These are phyloP conservation scores for Raphanus hybrid DNA, from an alignment of 441 rosid species.

Conservation along the genomic window DNA sequence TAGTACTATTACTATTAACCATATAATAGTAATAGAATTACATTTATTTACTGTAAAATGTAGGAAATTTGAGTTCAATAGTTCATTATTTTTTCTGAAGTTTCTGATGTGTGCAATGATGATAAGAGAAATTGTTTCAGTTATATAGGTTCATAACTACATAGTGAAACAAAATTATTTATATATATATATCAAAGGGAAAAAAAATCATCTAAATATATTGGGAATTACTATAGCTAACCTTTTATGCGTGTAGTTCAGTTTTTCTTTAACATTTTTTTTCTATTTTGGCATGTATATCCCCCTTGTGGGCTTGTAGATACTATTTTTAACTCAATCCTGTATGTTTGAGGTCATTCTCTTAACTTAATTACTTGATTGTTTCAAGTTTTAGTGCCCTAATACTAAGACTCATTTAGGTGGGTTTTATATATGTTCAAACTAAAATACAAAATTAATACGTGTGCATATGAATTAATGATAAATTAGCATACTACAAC, in stretches of 20 bases:
- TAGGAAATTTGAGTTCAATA: neutral
- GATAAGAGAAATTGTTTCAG: neutral
- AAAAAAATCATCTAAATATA: neutral
- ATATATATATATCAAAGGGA: neutral
- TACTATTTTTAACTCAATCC: neutral
- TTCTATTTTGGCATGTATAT: neutral
- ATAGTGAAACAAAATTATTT: neutral
- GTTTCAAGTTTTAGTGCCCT: neutral
- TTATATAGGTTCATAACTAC: neutral
- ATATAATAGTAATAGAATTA: neutral
- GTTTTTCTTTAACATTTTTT: neutral
- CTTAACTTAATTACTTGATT: neutral
- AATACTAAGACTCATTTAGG: neutral
- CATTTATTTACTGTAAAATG: neutral
- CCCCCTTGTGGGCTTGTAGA: neutral
- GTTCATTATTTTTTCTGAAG: neutral
- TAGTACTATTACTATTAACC: conserved; percentile 7
- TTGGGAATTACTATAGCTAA: neutral
- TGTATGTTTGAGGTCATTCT: neutral
- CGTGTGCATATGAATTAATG: neutral
- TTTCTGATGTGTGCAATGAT: neutral
- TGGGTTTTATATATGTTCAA: neutral
- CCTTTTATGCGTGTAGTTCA: neutral
- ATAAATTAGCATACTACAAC: neutral
- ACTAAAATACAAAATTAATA: neutral